phyloP scores from a whole-genome alignment of 805 yeast species.

The Candida easanensis region DNA sequence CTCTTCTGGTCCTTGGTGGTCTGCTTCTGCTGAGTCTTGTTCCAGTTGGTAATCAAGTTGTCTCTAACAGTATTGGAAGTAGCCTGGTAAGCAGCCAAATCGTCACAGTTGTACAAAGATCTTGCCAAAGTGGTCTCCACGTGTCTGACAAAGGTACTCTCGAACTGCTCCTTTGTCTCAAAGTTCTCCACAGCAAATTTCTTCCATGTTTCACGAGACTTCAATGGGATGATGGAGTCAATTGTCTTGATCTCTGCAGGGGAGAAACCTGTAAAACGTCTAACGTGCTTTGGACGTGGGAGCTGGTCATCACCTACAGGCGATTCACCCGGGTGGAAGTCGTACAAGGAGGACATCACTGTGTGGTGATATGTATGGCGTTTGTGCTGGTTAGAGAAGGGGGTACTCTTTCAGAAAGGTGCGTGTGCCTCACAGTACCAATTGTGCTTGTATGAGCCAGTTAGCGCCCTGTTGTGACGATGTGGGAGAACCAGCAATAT shows the following conservation, averaged over 20 bases:
- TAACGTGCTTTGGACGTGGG: slow-evolving; percentile 47
- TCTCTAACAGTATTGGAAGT: slow-evolving; percentile 78
- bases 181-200: slow-evolving; percentile 56
- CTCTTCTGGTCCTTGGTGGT: slow-evolving; percentile 82
- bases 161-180: slow-evolving; percentile 52
- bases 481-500: neutral
- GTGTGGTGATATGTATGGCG: neutral
- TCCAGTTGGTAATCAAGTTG: slow-evolving; percentile 82
- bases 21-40: slow-evolving; percentile 87
- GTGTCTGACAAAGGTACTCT: slow-evolving; percentile 70
- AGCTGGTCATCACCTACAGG: slow-evolving; percentile 15
- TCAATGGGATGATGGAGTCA: slow-evolving; percentile 77
- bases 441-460: neutral
- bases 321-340: slow-evolving; percentile 17
- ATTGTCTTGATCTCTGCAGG: slow-evolving; percentile 84
- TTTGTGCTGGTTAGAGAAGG: neutral
- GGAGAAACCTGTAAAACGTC: slow-evolving; percentile 87
- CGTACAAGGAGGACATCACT: slow-evolving; percentile 6
- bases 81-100: slow-evolving; percentile 89
- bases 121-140: slow-evolving; percentile 93
- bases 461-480: neutral
- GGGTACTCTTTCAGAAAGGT: neutral
- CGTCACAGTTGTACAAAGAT: slow-evolving; percentile 87
- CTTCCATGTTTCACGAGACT: slow-evolving; percentile 76
- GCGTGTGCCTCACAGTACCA: neutral